A percentile compares a stretch with the other conserved stretches of the same genome.
phyloP scores from a whole-genome alignment of 371 early-diverging fungal genomes.

The Zychaea mexicana region DNA sequence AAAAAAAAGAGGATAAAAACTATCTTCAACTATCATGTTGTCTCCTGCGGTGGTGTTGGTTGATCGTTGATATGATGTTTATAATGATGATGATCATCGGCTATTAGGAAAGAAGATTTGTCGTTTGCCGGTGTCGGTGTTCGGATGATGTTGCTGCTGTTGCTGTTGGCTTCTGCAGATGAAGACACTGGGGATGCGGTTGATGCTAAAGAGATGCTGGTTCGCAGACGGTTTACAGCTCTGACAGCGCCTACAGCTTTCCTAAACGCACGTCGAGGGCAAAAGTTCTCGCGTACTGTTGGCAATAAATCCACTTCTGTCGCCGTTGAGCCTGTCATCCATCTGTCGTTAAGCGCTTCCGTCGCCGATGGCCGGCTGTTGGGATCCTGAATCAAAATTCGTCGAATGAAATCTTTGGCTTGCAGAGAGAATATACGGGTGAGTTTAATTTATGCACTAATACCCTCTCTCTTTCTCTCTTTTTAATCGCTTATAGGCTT shows the following conservation, averaged over 20 bases:
- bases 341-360: slow-evolving; percentile 83
- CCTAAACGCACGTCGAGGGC: slow-evolving; percentile 47
- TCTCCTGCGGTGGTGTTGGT: no score
- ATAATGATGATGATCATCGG: no score
- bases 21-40: no score
- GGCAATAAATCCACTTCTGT: slow-evolving; percentile 72
- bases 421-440: background rate
- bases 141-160: background rate
- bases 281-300: slow-evolving; percentile 70
- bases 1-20: no score
- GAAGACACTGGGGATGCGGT: background rate
- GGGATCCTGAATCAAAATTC: slow-evolving; percentile 75
- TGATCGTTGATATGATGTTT: no score
- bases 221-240: slow-evolving; percentile 39
- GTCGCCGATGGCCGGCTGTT: slow-evolving; percentile 75
- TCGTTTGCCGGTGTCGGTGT: no score
- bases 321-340: slow-evolving; percentile 69
- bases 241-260: slow-evolving; percentile 42
- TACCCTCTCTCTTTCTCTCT: no score
- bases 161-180: background rate
- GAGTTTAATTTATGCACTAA: no score
- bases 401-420: slow-evolving; percentile 92
- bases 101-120: background rate
- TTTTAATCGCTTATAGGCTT: no score
- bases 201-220: slow-evolving; percentile 5